Evolutionary conservation across 129 eudicot species (phyloP), one percentile per base, ranked within the genome.

Genomic region (Centrapalus pauciflorus): DNA sequence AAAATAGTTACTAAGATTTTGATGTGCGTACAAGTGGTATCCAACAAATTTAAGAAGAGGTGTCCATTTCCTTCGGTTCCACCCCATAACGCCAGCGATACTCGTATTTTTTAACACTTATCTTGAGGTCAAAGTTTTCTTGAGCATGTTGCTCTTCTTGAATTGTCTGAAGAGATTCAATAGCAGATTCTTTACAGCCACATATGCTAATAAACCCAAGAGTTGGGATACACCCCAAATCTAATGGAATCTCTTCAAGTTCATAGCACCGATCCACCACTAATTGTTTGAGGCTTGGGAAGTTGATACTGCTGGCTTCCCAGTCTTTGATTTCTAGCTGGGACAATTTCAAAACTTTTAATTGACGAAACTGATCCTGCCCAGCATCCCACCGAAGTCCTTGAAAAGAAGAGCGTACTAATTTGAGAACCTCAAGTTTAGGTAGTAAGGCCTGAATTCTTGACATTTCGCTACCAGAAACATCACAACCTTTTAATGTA

Each of bases 201-300:
- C 45, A 5, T 37, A 37, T 20, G 2, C 40, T 54, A 40, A 63
- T 63, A 7, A 19, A 20, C 17, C 23, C 6, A 5, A 63, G 32
- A 4, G 69, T 35, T 3, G 30, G 16, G 5, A 37, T 63, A 7
- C 20, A 25, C 10, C 69, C 69, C 1, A 63, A 2, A 35, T 11
- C 27, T 11, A 14, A 35, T 19, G 69, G 69, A 32, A 63, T 35
- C n/a, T 37, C 69, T 17, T 63, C 33, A 17, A 63, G 52, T 9
- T 4, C 8, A 9, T 19, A 16, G n/a, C n/a, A n/a, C n/a, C n/a
- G n/a, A n/a, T 16, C 56, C 58, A 65, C 5, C 4, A 45, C 41
- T 41, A 64, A 32, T 9, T 28, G 56, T 23, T 46, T 12, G 20
- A 65, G 71, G 28, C 52, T 19, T 8, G 69, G 69, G 19, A 63